Evolutionary conservation across 179 eudicot genomes (phyloP).

Genomic region (Silene noctiflora): DNA sequence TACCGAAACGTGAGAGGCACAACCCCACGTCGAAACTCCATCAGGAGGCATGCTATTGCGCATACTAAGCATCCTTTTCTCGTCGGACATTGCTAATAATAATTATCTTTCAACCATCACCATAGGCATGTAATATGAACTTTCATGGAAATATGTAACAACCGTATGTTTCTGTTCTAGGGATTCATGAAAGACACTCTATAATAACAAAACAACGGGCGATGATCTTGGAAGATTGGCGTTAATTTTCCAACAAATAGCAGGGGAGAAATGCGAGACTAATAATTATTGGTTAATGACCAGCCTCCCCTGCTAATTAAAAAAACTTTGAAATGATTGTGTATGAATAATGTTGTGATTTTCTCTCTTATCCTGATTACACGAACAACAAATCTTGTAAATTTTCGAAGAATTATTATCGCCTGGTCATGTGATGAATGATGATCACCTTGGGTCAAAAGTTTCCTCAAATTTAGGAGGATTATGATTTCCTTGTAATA

Average conservation of each 20-base stretch:
- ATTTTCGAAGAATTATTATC: conserved; percentile 14
- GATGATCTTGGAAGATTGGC: not conserved
- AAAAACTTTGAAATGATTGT: not conserved
- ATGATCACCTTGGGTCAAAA: not conserved
- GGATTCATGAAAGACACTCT: not conserved
- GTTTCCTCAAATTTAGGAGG: conserved; percentile 28
- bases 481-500: not conserved
- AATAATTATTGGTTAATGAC: conserved; percentile 7
- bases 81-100: conserved; percentile 17
- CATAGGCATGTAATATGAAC: not conserved
- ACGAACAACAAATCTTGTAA: conserved; percentile 26
- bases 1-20: conserved; percentile 23
- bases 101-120: conserved; percentile 22
- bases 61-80: conserved; percentile 19
- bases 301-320: conserved; percentile 19
- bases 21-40: conserved; percentile 24
- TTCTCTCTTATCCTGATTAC: conserved; percentile 12
- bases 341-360: not conserved
- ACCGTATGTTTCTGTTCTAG: not conserved
- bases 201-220: not conserved
- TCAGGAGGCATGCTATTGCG: conserved; percentile 31
- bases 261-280: conserved; percentile 16
- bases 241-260: conserved; percentile 12
- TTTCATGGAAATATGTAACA: conserved; percentile 9
- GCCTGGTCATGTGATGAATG: conserved; percentile 2